Evolutionary conservation across 768 basidiomycete genomes (phyloP), one percentile per base, ranked within the genome.

Genomic region (Leccinum subtestaceum): DNA sequence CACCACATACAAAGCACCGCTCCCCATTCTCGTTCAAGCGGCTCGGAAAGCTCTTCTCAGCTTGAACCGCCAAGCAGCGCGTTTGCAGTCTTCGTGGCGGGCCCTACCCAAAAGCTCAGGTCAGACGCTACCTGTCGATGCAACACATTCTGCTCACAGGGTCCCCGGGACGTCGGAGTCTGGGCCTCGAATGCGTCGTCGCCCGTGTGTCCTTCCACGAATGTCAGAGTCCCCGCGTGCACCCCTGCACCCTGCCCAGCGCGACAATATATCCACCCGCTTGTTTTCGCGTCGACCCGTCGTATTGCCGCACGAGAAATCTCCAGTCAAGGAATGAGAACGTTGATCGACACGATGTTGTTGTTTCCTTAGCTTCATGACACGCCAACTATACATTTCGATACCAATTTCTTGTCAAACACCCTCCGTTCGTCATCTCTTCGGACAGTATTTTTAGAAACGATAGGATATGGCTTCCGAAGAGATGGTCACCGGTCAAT

Each of bases 1-100:
- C 29, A n/a, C 62, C 52, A 49, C 64, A 2, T 74, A 71, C 52
- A 72, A 40, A 49, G 63, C 55, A 40, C 67, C 71, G 11, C 57
- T 73, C 2, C 61, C 66, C 2, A 60, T 58, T 21, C 62, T 74
- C 36, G 49, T 74, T 15, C 56, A 55, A 12, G 32, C 53, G n/a
- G 59, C 74, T 17, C 69, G 69, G 36, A 59, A 43, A 25, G 72
- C 65, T 1, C 57, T 72, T 3, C 32, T 58, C 13, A 55, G 46
- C 34, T 27, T 72, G 12, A 31, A 36, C 4, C 53, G 34, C 0
- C 61, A 67, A 23, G 49, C 62, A 1, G 52, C 3, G 6, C 62
- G 53, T 25, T 13, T 64, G 15, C 62, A 65, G 31, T 56, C 57
- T 6, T 57, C 60, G 19, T 67, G 66, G 72, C 53, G 60, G 29